Percentiles rank a stretch among this genome's conserved stretches.
Conservation (phyloP, 345 rosid species). For the Melaleuca quinquenervia region DNA sequence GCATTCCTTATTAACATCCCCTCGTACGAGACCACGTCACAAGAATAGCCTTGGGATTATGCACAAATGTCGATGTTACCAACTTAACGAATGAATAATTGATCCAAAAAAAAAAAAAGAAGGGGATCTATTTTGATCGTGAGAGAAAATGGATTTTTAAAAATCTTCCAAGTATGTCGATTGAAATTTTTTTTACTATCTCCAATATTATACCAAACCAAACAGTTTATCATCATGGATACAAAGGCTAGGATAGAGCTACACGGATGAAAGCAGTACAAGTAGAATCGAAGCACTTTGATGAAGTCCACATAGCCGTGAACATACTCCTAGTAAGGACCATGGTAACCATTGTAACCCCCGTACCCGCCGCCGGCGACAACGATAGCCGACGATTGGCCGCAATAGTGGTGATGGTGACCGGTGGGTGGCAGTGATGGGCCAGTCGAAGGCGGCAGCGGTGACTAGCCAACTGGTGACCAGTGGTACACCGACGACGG, state of each 20-base stretch:
- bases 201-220: too few relatives aligned
- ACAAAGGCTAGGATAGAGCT: neutral
- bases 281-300: neutral
- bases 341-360: neutral
- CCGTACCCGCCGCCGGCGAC: too few relatives aligned
- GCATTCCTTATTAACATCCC: neutral
- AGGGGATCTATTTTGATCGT: accelerated
- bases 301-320: neutral
- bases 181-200: too few relatives aligned
- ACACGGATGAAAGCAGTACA: neutral
- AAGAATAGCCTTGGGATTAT: neutral
- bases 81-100: neutral
- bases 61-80: neutral
- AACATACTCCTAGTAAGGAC: neutral
- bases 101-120: neutral
- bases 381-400: too few relatives aligned
- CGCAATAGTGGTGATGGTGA: too few relatives aligned
- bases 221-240: neutral
- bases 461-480: too few relatives aligned
- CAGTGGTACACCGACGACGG: too few relatives aligned
- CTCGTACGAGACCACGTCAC: neutral
- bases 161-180: too few relatives aligned
- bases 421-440: too few relatives aligned
- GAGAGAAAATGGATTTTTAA: neutral
- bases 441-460: too few relatives aligned